Evolutionary conservation across 2,329 filamentous ascomycete genomes (phyloP).

Genomic region (Didymella segeticola): DNA sequence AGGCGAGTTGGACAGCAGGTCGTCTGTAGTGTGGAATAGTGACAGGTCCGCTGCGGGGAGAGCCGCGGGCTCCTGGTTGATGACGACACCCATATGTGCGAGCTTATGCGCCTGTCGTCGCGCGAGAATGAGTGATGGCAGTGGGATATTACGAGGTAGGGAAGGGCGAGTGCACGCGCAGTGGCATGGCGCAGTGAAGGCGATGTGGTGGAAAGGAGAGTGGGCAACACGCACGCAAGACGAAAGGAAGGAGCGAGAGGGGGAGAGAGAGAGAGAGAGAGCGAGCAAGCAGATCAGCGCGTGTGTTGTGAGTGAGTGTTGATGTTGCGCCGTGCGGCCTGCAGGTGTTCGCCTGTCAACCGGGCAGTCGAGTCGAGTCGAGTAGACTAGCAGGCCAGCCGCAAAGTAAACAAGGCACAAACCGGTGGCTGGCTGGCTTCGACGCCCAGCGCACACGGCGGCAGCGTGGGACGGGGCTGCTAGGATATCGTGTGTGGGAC

Average conservation of each 20-base stretch:
- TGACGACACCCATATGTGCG: constrained; percentile 74
- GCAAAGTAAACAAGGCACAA: constrained; percentile 30
- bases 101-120: constrained; percentile 14
- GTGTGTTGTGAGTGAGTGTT: constrained; percentile 9
- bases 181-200: constrained; percentile 30
- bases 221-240: constrained; percentile 3
- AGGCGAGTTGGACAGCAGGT: constrained; percentile 78
- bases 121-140: constrained; percentile 42
- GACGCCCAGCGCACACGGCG: constrained; percentile 29
- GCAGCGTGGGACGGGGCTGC: constrained; percentile 28
- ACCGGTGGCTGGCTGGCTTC: constrained; percentile 18
- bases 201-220: constrained; percentile 13
- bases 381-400: neutral
- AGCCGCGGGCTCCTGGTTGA: constrained; percentile 75
- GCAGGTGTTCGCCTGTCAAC: constrained; percentile 12
- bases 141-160: constrained; percentile 18
- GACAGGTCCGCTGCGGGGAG: constrained; percentile 81
- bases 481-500: no score
- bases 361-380: no score
- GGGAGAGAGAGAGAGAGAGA: constrained; percentile 3
- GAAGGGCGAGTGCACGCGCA: constrained; percentile 16
- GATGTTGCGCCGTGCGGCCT: constrained; percentile 3
- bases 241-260: constrained; percentile 9
- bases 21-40: constrained; percentile 89
- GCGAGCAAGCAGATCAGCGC: constrained; percentile 3